These are phyloP conservation scores for Leishmania gerbilli DNA, from an alignment of 208 protist species.

Conservation along the genomic window DNA sequence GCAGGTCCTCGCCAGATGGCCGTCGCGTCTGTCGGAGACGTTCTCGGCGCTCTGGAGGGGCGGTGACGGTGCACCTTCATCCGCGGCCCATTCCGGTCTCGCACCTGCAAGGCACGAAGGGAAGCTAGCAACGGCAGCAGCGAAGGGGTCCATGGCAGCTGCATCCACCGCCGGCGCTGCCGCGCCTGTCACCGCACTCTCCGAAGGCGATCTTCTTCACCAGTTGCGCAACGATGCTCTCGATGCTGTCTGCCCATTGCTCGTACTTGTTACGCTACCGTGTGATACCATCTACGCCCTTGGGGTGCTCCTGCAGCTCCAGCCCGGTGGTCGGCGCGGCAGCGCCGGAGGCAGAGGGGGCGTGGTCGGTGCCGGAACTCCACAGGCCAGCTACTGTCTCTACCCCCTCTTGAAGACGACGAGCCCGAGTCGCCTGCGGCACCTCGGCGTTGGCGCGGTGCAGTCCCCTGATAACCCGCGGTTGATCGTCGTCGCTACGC, in stretches of 20 bases:
- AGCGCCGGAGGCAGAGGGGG: not conserved
- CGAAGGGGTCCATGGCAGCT: not conserved
- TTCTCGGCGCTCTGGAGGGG: slow-evolving; percentile 27
- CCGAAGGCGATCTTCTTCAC: slow-evolving; percentile 21
- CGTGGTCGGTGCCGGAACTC: not conserved
- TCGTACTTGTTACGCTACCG: slow-evolving; percentile 27
- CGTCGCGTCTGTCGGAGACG: slow-evolving; percentile 29
- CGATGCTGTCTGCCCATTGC: slow-evolving; percentile 33
- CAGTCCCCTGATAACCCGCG: slow-evolving; percentile 50
- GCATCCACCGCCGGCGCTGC: not conserved
- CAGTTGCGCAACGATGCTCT: slow-evolving; percentile 30
- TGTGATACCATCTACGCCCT: slow-evolving; percentile 38
- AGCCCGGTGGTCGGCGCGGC: slow-evolving; percentile 6
- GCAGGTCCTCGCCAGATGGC: slow-evolving; percentile 20
- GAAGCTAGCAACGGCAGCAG: not conserved
- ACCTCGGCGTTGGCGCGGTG: slow-evolving; percentile 45
- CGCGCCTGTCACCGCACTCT: not conserved
- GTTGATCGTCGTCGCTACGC: slow-evolving; percentile 40
- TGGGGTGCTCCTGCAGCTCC: slow-evolving; percentile 31
- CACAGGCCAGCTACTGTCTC: slow-evolving; percentile 32
- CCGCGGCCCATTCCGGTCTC: not conserved
- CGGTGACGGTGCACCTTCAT: not conserved
- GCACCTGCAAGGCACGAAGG: not conserved
- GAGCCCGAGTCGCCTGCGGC: slow-evolving; percentile 48
- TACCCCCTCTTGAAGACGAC: slow-evolving; percentile 43